These are phyloP conservation scores for Aspergillus avenaceus DNA, from an alignment of 495 filamentous ascomycete genomes.

Conservation along the genomic window DNA sequence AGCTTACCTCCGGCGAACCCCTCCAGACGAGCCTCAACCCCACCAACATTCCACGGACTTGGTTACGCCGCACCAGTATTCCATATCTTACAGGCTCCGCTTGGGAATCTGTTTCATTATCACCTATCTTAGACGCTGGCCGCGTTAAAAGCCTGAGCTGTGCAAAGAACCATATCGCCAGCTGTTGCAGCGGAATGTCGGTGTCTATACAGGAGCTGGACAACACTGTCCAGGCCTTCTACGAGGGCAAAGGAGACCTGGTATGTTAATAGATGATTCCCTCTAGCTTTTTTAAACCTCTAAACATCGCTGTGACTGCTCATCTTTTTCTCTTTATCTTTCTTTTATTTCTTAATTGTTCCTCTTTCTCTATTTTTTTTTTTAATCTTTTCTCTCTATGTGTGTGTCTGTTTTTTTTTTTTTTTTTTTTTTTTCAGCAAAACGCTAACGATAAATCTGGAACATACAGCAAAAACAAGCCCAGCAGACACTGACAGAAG, in stretches of 20 bases:
- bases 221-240: constrained; percentile 92
- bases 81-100: constrained; percentile 2
- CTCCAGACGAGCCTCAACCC: constrained; percentile 28
- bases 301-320: too few species aligned
- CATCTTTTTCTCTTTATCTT: too few species aligned
- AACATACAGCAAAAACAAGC: constrained; percentile 85
- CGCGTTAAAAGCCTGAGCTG: constrained; percentile 17
- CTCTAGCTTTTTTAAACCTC: background rate
- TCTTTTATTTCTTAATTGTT: too few species aligned
- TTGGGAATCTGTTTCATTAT: constrained; percentile 1
- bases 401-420: too few species aligned
- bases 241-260: constrained; percentile 88
- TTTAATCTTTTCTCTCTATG: too few species aligned
- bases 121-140: constrained; percentile 4
- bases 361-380: too few species aligned
- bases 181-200: constrained; percentile 49
- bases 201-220: constrained; percentile 88
- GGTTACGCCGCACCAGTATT: constrained; percentile 7
- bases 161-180: constrained; percentile 29
- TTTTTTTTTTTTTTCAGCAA: too few species aligned
- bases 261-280: constrained; percentile 45
- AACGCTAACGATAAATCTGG: constrained; percentile 2
- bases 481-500: constrained; percentile 90
- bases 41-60: constrained; percentile 23
- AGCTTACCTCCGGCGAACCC: constrained; percentile 19